Conservation (phyloP, 202 grass and related monocot genomes). For the Schoenoplectus triqueter region DNA sequence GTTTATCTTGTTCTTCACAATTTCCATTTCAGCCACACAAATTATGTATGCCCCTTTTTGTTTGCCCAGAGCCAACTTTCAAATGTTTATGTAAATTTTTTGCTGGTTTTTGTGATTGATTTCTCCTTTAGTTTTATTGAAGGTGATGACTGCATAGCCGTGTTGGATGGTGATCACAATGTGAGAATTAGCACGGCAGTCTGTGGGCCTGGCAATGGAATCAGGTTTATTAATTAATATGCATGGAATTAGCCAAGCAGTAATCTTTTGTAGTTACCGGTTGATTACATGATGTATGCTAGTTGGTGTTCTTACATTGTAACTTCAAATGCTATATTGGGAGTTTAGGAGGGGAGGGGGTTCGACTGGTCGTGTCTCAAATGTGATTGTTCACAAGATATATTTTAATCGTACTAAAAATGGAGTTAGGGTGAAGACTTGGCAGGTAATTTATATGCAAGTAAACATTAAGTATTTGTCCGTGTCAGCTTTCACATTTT, state of each 20-base stretch:
- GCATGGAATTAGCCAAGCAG: background rate
- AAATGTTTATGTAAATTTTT: background rate
- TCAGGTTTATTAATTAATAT: slow-evolving; percentile 43
- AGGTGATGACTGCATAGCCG: slow-evolving; percentile 66
- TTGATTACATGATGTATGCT: slow-evolving; percentile 1
- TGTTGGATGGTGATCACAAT: slow-evolving; percentile 38
- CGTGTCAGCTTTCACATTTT: background rate
- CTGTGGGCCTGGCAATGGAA: slow-evolving; percentile 61
- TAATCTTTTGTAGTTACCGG: slow-evolving; percentile 27
- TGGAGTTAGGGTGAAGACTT: slow-evolving; percentile 57
- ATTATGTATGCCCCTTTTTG: background rate
- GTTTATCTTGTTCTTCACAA: background rate
- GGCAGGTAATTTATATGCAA: slow-evolving; percentile 41
- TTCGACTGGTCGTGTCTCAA: slow-evolving; percentile 40
- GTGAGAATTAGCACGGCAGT: slow-evolving; percentile 36
- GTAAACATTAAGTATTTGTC: background rate
- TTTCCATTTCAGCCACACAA: background rate
- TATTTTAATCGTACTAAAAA: slow-evolving; percentile 42
- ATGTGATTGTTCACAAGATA: slow-evolving; percentile 42
- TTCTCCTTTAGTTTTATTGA: background rate
- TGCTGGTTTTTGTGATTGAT: background rate
- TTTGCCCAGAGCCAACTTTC: background rate
- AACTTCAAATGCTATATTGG: slow-evolving; percentile 41
- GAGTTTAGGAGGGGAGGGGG: slow-evolving; percentile 43
- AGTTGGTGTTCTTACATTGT: background rate